Evolutionary conservation across 345 rosid species (phyloP), one percentile per base, ranked within the genome.

Genomic region (Acer campestre): DNA sequence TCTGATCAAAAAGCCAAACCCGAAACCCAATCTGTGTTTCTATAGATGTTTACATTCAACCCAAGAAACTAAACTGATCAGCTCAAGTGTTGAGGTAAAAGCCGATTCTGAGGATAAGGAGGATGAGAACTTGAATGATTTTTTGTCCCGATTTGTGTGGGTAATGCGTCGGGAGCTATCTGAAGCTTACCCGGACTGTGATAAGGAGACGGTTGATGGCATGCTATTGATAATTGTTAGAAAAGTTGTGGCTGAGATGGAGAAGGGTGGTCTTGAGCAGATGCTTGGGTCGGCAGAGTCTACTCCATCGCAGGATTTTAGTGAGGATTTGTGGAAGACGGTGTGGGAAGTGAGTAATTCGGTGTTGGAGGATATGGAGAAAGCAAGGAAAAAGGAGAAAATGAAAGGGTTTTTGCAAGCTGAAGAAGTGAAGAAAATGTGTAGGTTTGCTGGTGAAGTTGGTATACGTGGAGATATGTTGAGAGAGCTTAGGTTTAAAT

Each of bases 391-490:
- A 83, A 94, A 96, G 78, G 95, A 94, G 80, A 94, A 88, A 84
- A 86, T 94, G 93, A 96, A 92, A 85, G 76, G 70, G 58, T 93
- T 88, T 75, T 80, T 91, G 85, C 98, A 91, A 58, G 79, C 76
- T 40, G 92, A 90, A 6, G 91, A 91, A 75, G 98, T 96, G 31
- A 85, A 90, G 85, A 94, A 92, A 79, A 90, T 92, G 97, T 86
- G 90, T 77, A 87, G 95, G 75, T 94, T 96, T 83, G 95, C 98
- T 16, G 93, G 92, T 18, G 99, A 94, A 65, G 81, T 90, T 53
- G 99, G 98, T 49, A 89, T 94, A 80, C 87, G 94, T 40, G 99
- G 98, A 69, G 95, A 92, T 71, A 56, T 96, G 87, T 85, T 91
- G 84, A 91, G 98, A 82, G 98, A 96, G 83, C 86, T 96, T 29